phyloP scores from a whole-genome alignment of 305 asterid genomes.

The Andrographis paniculata region DNA sequence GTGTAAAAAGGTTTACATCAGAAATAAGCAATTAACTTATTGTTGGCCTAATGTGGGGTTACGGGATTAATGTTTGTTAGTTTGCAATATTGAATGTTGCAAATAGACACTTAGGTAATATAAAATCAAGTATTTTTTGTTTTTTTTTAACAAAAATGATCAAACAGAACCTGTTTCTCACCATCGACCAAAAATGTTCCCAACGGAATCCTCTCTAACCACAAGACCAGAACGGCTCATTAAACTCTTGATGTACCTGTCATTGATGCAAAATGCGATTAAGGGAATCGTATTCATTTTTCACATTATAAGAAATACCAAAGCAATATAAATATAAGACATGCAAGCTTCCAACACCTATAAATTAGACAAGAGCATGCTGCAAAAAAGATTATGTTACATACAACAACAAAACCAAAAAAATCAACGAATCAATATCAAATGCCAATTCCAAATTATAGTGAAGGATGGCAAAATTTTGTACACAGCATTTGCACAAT shows the following conservation, averaged over 20 bases:
- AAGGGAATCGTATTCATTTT: neutral
- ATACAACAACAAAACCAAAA: too few species aligned
- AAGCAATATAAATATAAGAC: neutral
- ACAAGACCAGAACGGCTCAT: conserved; percentile 73
- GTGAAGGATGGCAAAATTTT: too few species aligned
- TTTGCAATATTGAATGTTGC: too few species aligned
- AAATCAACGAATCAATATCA: too few species aligned
- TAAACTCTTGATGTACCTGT: conserved; percentile 68
- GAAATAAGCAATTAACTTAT: conserved; percentile 5
- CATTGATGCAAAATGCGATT: conserved; percentile 1
- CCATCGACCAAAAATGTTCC: conserved; percentile 95
- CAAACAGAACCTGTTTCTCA: conserved; percentile 29
- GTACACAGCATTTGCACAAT: too few species aligned
- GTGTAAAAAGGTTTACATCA: conserved; percentile 8
- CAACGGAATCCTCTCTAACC: conserved; percentile 84
- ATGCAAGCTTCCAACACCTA: too few species aligned
- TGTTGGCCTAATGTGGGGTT: neutral
- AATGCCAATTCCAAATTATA: too few species aligned
- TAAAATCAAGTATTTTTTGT: too few species aligned
- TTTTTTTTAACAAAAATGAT: neutral
- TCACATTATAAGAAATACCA: neutral
- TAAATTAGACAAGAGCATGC: too few species aligned
- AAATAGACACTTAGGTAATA: too few species aligned
- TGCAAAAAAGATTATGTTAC: too few species aligned
- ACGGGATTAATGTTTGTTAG: too few species aligned